A percentile compares a stretch with the other conserved stretches of the same genome.
Conservation (phyloP, 73 alveolate genomes). For the Paramecium octaurelia region DNA sequence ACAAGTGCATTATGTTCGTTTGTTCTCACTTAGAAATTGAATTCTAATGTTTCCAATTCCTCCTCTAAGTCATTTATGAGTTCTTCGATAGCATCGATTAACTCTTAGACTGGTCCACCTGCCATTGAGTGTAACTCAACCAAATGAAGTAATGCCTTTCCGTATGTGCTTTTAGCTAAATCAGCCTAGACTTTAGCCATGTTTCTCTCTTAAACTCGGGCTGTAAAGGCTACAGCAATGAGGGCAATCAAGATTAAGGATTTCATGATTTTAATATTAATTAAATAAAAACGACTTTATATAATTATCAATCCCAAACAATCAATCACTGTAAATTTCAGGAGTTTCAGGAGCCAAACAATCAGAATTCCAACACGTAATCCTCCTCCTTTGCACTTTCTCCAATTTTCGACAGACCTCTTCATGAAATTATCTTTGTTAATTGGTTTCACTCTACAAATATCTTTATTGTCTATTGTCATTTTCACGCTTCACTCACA, state of each 20-base stretch:
- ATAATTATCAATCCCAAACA: background rate
- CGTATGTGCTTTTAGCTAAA: constrained; percentile 18
- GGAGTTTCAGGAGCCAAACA: constrained; percentile 3
- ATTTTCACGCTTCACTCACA: constrained; percentile 8
- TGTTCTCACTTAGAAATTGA: constrained; percentile 24
- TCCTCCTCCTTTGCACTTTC: background rate
- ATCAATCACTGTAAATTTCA: constrained; percentile 1
- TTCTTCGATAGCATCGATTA: constrained; percentile 48
- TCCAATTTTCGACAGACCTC: background rate
- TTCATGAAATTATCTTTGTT: background rate
- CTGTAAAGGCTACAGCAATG: constrained; percentile 39
- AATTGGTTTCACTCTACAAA: background rate
- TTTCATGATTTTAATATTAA: constrained; percentile 23
- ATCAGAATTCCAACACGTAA: background rate
- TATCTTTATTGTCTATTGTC: background rate
- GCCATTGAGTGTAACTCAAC: constrained; percentile 36
- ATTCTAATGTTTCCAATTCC: constrained; percentile 13
- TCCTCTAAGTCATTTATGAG: constrained; percentile 25
- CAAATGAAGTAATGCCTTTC: constrained; percentile 23
- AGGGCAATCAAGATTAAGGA: constrained; percentile 14
- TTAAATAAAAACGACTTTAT: constrained; percentile 30
- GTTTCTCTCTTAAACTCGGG: constrained; percentile 23
- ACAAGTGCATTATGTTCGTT: constrained; percentile 43
- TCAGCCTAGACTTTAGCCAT: constrained; percentile 29
- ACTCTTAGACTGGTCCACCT: constrained; percentile 53